Evolutionary conservation across 805 yeast genomes (phyloP), one percentile per base, ranked within the genome.

Genomic region (Geotrichum ghanense): DNA sequence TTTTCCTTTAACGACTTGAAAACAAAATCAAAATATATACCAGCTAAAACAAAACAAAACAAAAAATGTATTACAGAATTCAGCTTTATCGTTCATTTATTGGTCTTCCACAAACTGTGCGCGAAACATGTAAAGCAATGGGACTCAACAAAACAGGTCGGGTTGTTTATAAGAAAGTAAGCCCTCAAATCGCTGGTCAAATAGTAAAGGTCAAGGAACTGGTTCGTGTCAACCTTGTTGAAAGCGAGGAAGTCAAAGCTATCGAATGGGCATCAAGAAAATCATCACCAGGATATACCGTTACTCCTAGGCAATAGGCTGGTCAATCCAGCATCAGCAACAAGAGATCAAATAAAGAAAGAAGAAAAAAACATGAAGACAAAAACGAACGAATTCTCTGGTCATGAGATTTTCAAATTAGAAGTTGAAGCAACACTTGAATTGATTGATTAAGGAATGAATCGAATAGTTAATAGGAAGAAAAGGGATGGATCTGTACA

Each of bases 111-210:
- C 75, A 78, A 47, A 65, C 70, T 40, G 74, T 75, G 48, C 76
- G 81, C 52, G 74, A 75, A 49, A 79, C 88, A 6, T 76, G 86
- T 22, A 67, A 72, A 48, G 73, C 83, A 5, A 69, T 90, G 50
- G 97, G 97, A 0, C 75, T 90, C 45, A 75, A 72, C 46, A 78
- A 73, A 56, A 78, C 92, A 56, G 85, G 89, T 45, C 79, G 80
- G 35, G 75, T 81, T 1, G 80, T 78, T 2, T 89, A 82, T 65
- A 89, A 79, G 57, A 66, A 68, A 42, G 86, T 84, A 3, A 72
- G 82, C 10, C 88, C 94, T 14, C 76, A 81, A 26, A 75, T 81
- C 50, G 96, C 97, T 2, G 95, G 95, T 63, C 79, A 81, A 70
- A 73, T 90, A 48, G 77, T 86, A 25, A 70, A 74, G 49, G 85